Percentiles rank a stretch among this genome's conserved stretches.
Evolutionary conservation across 495 filamentous ascomycete species (phyloP).

Genomic region (Neurospora sp.): DNA sequence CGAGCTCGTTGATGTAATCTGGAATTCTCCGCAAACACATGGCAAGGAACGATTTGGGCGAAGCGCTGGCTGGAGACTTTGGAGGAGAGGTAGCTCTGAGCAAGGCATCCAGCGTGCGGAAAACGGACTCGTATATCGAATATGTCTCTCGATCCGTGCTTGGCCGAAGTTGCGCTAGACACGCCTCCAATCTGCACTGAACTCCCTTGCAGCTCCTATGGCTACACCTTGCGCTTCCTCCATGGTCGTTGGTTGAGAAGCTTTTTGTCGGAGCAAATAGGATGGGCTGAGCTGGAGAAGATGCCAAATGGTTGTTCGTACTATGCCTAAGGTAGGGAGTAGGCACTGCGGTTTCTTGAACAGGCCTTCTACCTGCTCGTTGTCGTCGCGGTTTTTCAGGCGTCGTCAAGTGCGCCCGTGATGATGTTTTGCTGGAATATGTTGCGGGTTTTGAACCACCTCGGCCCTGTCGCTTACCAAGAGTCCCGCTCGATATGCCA

Average conservation of each 20-base stretch:
- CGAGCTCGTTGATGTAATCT: slow-evolving; percentile 51
- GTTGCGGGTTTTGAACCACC: background rate
- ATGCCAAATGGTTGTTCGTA: slow-evolving; percentile 13
- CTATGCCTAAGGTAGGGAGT: slow-evolving; percentile 21
- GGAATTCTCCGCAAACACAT: slow-evolving; percentile 56
- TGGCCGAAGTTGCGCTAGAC: slow-evolving; percentile 7
- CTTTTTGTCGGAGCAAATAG: background rate
- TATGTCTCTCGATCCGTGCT: background rate
- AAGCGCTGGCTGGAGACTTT: slow-evolving; percentile 3
- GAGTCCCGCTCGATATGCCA: background rate
- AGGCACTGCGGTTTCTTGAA: slow-evolving; percentile 14
- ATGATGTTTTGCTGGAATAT: slow-evolving; percentile 15
- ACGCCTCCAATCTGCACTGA: slow-evolving; percentile 11
- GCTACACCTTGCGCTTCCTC: background rate
- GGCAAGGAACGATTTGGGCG: slow-evolving; percentile 46
- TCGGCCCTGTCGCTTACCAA: background rate
- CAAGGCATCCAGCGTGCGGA: slow-evolving; percentile 38
- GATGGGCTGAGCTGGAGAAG: slow-evolving; percentile 1
- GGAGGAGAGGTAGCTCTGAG: slow-evolving; percentile 31
- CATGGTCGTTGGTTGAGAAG: background rate
- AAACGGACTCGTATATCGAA: slow-evolving; percentile 24
- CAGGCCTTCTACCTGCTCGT: slow-evolving; percentile 1
- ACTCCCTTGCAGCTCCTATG: slow-evolving; percentile 4
- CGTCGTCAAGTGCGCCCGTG: slow-evolving; percentile 1
- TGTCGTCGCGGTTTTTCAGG: slow-evolving; percentile 10